Percentiles rank a stretch among this genome's conserved stretches.
phyloP scores from a whole-genome alignment of 2,329 filamentous ascomycete species.

The Fonsecaea pedrosoi region DNA sequence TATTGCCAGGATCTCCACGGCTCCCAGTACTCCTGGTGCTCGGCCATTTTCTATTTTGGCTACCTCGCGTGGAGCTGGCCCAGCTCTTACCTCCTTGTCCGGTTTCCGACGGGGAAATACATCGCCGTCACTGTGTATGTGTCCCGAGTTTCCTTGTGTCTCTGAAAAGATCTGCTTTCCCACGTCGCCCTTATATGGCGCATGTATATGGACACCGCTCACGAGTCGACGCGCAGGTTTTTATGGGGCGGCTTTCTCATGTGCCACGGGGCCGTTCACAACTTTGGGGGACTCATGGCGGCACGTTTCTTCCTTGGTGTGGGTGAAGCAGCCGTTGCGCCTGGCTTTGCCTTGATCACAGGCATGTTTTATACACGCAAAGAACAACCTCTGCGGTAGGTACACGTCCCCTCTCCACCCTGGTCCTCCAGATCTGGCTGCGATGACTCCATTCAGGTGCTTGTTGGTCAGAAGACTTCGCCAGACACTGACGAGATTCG shows the following conservation, averaged over 20 bases:
- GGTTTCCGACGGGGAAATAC: slow-evolving; percentile 43
- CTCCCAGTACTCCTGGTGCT: slow-evolving; percentile 43
- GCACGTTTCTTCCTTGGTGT: slow-evolving; percentile 53
- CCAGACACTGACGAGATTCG: slow-evolving; percentile 1
- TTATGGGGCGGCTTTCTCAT: slow-evolving; percentile 46
- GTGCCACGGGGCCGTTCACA: slow-evolving; percentile 44
- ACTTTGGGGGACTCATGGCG: slow-evolving; percentile 47
- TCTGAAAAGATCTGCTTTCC: background rate
- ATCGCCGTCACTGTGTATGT: slow-evolving; percentile 36
- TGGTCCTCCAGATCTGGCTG: background rate
- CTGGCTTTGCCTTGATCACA: slow-evolving; percentile 48
- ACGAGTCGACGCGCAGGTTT: slow-evolving; percentile 20
- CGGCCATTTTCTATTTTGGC: slow-evolving; percentile 44
- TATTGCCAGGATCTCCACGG: slow-evolving; percentile 40
- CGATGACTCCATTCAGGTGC: background rate
- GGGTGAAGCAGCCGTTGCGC: slow-evolving; percentile 48
- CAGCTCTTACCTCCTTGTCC: slow-evolving; percentile 40
- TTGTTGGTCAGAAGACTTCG: background rate
- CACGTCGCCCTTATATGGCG: too few relatives aligned
- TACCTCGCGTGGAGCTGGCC: slow-evolving; percentile 44
- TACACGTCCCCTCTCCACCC: background rate
- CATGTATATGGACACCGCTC: background rate
- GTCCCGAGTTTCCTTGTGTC: background rate
- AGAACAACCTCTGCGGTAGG: slow-evolving; percentile 43
- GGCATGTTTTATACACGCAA: slow-evolving; percentile 51